phyloP scores from a whole-genome alignment of 768 basidiomycete genomes.

The Macrocybe gigantea region DNA sequence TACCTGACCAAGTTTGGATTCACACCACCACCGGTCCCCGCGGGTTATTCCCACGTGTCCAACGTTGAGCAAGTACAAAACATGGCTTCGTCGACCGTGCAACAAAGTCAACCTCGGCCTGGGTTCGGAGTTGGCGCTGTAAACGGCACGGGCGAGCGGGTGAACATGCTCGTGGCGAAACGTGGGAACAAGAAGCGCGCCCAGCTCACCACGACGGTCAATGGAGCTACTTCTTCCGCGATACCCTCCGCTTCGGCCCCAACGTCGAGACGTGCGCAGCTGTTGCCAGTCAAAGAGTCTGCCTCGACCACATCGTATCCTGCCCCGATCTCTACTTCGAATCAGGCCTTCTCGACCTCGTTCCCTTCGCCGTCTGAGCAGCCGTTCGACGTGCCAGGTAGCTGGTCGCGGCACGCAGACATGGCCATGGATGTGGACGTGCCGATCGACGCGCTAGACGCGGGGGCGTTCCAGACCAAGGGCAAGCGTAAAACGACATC shows the following conservation, averaged over 20 bases:
- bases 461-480: slow-evolving; percentile 28
- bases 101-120: slow-evolving; percentile 26
- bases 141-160: slow-evolving; percentile 46
- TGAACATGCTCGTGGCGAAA: slow-evolving; percentile 74
- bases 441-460: slow-evolving; percentile 49
- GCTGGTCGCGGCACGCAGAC: slow-evolving; percentile 29
- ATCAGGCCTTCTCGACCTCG: slow-evolving; percentile 19
- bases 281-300: slow-evolving; percentile 23
- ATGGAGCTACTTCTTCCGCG: slow-evolving; percentile 1
- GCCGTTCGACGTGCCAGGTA: slow-evolving; percentile 34
- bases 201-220: slow-evolving; percentile 14
- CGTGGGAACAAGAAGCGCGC: slow-evolving; percentile 61
- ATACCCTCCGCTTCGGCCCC: slow-evolving; percentile 19
- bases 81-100: slow-evolving; percentile 44
- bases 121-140: slow-evolving; percentile 19
- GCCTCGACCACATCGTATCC: slow-evolving; percentile 9
- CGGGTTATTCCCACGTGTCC: slow-evolving; percentile 59
- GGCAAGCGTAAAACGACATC: slow-evolving; percentile 47
- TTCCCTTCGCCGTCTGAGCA: slow-evolving; percentile 49
- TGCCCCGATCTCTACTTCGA: slow-evolving; percentile 13
- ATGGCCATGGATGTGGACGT: slow-evolving; percentile 51
- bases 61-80: slow-evolving; percentile 19
- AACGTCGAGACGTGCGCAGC: slow-evolving; percentile 29
- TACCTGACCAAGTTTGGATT: slow-evolving; percentile 84
- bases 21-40: slow-evolving; percentile 56